Percentiles rank a stretch among this genome's conserved stretches.
Evolutionary conservation across 495 filamentous ascomycete genomes (phyloP).

Genomic region (Xanthoparmelia taractica): DNA sequence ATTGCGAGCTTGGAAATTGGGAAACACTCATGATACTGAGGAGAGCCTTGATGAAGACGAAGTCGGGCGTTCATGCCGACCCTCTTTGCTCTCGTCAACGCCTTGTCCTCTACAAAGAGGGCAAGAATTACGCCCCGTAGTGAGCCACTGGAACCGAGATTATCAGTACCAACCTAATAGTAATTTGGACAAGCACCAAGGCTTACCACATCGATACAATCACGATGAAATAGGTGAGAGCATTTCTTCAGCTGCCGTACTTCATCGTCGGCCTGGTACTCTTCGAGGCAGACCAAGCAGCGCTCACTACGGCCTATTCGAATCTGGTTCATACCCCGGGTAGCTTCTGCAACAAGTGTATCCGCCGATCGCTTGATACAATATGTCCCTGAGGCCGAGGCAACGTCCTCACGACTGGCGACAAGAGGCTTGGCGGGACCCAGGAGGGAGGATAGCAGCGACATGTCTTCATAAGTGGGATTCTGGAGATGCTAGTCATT

Average conservation of each 20-base stretch:
- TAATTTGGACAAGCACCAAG: background rate
- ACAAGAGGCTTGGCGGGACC: conserved; percentile 71
- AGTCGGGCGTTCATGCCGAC: conserved; percentile 1
- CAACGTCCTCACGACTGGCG: conserved; percentile 58
- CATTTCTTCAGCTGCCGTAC: conserved; percentile 58
- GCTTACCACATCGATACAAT: conserved; percentile 71
- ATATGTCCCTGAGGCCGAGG: conserved; percentile 54
- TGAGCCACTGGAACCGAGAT: conserved; percentile 54
- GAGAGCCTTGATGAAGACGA: conserved; percentile 1
- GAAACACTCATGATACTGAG: background rate
- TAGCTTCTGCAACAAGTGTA: conserved; percentile 43
- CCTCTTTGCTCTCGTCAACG: conserved; percentile 47
- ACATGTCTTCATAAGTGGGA: conserved; percentile 75
- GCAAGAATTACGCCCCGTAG: conserved; percentile 71
- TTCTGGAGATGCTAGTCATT: conserved; percentile 38
- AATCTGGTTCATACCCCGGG: conserved; percentile 42
- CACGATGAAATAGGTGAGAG: conserved; percentile 62
- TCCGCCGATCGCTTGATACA: conserved; percentile 42
- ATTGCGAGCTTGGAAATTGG: background rate
- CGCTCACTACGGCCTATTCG: conserved; percentile 51
- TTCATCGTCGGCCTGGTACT: conserved; percentile 60
- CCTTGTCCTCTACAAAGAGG: conserved; percentile 67
- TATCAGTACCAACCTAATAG: conserved; percentile 18
- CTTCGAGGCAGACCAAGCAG: conserved; percentile 64
- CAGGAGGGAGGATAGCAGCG: conserved; percentile 61